A percentile compares a stretch with the other conserved stretches of the same genome.
These are phyloP conservation scores for Staphylotrichum tortipilum DNA, from an alignment of 495 filamentous ascomycete species.

Conservation along the genomic window DNA sequence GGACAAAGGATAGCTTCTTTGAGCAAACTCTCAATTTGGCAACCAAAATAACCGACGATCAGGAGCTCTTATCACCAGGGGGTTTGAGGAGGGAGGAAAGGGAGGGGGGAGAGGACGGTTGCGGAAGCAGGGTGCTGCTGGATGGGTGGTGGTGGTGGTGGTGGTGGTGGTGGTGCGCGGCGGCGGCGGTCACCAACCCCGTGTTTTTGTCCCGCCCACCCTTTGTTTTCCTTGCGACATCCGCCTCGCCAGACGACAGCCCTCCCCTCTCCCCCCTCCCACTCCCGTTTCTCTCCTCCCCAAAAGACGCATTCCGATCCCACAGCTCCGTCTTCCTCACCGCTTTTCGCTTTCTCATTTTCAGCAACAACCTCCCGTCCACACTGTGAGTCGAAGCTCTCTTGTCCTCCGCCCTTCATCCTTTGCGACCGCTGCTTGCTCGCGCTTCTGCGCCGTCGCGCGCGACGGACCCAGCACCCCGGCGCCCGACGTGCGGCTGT, in stretches of 20 bases:
- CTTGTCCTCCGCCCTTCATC: too few species aligned
- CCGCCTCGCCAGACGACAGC: neutral
- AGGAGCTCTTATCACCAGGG: neutral
- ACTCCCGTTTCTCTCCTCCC: neutral
- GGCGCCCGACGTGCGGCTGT: neutral
- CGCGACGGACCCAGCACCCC: neutral
- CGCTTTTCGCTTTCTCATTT: neutral
- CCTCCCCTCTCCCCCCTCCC: neutral
- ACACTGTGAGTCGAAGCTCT: neutral
- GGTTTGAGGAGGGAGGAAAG: too few species aligned
- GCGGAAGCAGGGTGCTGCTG: neutral
- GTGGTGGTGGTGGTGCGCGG: conserved; percentile 4
- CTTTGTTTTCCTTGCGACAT: conserved; percentile 15
- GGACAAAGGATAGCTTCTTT: neutral
- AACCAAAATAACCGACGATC: neutral
- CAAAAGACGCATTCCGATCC: neutral
- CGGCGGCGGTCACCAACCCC: conserved; percentile 16
- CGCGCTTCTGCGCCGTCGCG: neutral
- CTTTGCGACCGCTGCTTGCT: neutral
- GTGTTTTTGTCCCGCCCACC: conserved; percentile 15
- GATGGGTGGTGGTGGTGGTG: too few species aligned
- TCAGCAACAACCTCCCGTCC: neutral
- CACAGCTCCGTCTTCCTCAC: neutral
- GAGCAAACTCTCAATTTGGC: neutral
- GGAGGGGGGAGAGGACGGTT: neutral